Conservation (phyloP, 164 flowering plant genomes). For the Piper longum region DNA sequence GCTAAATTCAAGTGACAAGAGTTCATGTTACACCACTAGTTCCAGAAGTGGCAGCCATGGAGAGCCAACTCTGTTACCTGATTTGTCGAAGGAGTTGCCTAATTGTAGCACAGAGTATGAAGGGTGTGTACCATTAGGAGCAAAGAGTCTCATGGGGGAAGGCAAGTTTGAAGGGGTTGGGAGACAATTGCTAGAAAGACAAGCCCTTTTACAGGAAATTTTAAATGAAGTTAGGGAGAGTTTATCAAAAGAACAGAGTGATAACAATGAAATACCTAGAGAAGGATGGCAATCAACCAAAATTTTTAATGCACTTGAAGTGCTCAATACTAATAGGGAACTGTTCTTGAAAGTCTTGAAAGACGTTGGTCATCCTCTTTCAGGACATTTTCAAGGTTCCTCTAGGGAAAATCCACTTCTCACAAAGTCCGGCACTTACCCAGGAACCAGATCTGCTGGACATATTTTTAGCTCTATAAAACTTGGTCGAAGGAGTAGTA, state of each 20-base stretch:
- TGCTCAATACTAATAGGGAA: slow-evolving; percentile 30
- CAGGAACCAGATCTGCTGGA: slow-evolving; percentile 15
- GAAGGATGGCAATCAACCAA: slow-evolving; percentile 30
- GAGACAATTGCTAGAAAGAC: slow-evolving; percentile 17
- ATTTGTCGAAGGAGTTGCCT: slow-evolving; percentile 5
- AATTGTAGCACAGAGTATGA: slow-evolving; percentile 10
- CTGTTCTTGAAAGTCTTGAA: slow-evolving; percentile 31
- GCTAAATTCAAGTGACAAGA: slow-evolving; percentile 6
- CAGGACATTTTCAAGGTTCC: slow-evolving; percentile 18
- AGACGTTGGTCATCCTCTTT: slow-evolving; percentile 32
- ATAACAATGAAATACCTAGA: slow-evolving; percentile 15
- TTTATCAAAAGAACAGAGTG: slow-evolving; percentile 13
- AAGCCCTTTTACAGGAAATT: slow-evolving; percentile 20
- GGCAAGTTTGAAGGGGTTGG: slow-evolving; percentile 16
- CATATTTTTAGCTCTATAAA: slow-evolving; percentile 11
- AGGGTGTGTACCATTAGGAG: slow-evolving; percentile 10
- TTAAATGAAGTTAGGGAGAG: slow-evolving; percentile 15
- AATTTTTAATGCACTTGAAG: slow-evolving; percentile 34
- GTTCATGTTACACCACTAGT: neutral
- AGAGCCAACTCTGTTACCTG: slow-evolving; percentile 3
- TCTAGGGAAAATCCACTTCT: slow-evolving; percentile 14
- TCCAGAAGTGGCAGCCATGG: slow-evolving; percentile 8
- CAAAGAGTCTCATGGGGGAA: slow-evolving; percentile 6
- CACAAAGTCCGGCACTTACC: slow-evolving; percentile 38
- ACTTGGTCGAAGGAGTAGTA: slow-evolving; percentile 12